Base-by-base conservation (phyloP, 164 flowering plant genomes). In the Aristolochia fimbriata region DNA sequence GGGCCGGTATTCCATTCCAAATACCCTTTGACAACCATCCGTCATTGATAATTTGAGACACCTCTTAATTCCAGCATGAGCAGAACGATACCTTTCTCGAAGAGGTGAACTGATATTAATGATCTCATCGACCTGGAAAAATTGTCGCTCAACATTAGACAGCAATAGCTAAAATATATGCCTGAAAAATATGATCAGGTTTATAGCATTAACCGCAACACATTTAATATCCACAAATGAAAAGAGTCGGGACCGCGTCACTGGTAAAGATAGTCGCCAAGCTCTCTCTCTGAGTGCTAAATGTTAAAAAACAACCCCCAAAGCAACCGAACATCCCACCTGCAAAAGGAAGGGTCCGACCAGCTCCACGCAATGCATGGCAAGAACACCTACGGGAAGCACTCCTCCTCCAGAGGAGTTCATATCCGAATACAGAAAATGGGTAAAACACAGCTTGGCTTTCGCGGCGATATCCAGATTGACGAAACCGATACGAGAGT, bases 31-130 rank as follows among this genome's bases (percentile, higher is more conserved):
- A 66, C 78, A 75, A 56, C 99, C 99, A 76, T 93, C 99, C 0
- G 97, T 93, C 93, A 93, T 84, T 20, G 88, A 86, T 70, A 90
- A 71, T 71, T 90, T 90, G 22, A 90, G 91, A 73, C 95, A 90
- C 76, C 97, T 88, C 70, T 86, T 90, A 43, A 64, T 15, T 31
- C 92, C 91, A 25, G 91, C 25, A 70, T 76, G 27, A 15, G 83
- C 86, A 59, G 80, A 81, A 65, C 86, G 85, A 64, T 88, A 88
- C 74, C 97, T 77, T n/a, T 76, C 80, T 55, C 76, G 71, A 13
- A 88, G 82, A 48, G 92, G 81, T 73, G 79, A 70, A 67, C 87
- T 78, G 49, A 93, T 76, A 60, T 90, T 93, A 57, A 82, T 84
- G 60, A 85, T 74, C 76, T 90, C 97, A 76, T 93, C 97, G 64